Conservation (phyloP, 1,139 yeast genomes). For the Suhomyces coccinellae region DNA sequence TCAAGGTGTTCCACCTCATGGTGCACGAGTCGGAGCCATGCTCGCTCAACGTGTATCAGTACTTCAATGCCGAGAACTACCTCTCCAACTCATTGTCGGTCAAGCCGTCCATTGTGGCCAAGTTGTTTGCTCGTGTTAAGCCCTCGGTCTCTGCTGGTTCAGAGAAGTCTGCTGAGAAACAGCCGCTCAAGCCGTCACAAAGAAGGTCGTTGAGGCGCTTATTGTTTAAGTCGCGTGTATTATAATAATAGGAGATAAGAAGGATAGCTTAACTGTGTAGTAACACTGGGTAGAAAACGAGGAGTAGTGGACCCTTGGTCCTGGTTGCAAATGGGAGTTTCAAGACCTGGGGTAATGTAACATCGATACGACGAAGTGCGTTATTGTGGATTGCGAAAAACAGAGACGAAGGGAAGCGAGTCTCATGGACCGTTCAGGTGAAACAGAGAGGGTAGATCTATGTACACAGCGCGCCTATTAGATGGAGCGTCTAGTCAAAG, state of each 20-base stretch:
- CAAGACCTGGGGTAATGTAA: neutral
- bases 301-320: too few relatives aligned
- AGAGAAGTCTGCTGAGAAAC: conserved; percentile 1
- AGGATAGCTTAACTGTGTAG: too few relatives aligned
- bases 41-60: conserved; percentile 13
- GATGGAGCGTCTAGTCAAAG: too few relatives aligned
- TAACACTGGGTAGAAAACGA: too few relatives aligned
- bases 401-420: too few relatives aligned
- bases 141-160: conserved; percentile 4
- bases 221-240: conserved; percentile 2
- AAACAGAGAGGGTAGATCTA: neutral
- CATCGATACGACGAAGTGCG: neutral
- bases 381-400: neutral
- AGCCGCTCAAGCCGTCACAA: neutral
- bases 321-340: neutral
- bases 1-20: conserved; percentile 14
- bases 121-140: conserved; percentile 2
- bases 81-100: conserved; percentile 8
- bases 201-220: conserved; percentile 6
- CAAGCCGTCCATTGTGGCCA: conserved; percentile 6
- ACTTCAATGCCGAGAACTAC: conserved; percentile 18
- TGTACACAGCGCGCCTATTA: too few relatives aligned
- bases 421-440: too few relatives aligned
- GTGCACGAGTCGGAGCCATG: conserved; percentile 1
- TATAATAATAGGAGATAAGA: too few relatives aligned